Base-by-base conservation (phyloP, 768 basidiomycete species). In the Panaeolus cyanescens region DNA sequence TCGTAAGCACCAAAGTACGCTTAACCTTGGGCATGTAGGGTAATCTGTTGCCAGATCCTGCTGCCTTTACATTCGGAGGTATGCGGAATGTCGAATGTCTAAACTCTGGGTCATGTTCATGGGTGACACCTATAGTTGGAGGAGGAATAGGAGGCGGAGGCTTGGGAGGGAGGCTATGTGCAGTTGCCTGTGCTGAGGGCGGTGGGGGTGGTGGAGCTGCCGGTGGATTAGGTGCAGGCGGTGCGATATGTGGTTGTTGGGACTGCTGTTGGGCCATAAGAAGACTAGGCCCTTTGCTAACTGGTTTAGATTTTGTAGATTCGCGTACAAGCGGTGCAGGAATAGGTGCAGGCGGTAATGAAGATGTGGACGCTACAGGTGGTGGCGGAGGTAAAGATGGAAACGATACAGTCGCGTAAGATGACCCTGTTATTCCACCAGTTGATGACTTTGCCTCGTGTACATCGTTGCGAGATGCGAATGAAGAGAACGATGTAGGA, bases 1-100 rank as follows among this genome's bases (percentile, higher is more conserved):
- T 79, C 63, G 86, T 84, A 72, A 88, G 79, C 25, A 88, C 82
- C 30, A 88, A 71, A 1, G 85, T 84, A 13, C 82, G 76, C 2
- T 79, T 72, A 5, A 80, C 80, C 63, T 81, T 80, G 39, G 84
- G 83, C 9, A 73, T 70, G 61, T 83, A 80, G 0, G 67, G 58
- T 10, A 17, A 40, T 58, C 33, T 63, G 61, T 8, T 64, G 65
- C 53, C 63, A 64, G 65, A 62, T 59, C 19, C 64, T 63, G 19
- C 67, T 5, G 56, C 57, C 53, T 71, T 66, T 61, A 56, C 66
- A 58, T 64, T 68, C 30, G 70, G 63, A 12, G 69, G 59, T 40
- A 74, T 69, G 28, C 72, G 68, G 67, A 83, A 85, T 2, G 75
- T 71, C n/a, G 83, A 82, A 62, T 80, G 81, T 61, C 77, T 81